Evolutionary conservation across 108 stramenopile genomes (phyloP).

Genomic region (Cylindrotheca closterium): DNA sequence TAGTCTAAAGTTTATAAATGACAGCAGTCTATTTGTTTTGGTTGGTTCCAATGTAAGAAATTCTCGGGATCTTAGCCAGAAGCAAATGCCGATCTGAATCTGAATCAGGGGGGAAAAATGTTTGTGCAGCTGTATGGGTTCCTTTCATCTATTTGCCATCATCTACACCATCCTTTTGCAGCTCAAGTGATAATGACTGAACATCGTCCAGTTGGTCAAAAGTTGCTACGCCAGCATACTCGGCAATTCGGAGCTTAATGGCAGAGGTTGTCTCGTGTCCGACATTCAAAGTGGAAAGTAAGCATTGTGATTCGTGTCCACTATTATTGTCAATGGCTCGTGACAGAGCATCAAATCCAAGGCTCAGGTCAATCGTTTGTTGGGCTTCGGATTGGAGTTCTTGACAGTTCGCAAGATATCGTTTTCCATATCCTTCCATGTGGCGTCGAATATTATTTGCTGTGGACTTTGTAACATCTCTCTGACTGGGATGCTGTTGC

Average conservation of each 20-base stretch:
- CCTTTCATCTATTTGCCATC: neutral
- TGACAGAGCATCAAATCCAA: neutral
- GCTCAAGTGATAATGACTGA: neutral
- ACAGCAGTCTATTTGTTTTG: too few species aligned
- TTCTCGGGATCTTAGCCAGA: too few species aligned
- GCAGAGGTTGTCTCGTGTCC: neutral
- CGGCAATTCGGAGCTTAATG: neutral
- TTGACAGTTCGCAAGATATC: neutral
- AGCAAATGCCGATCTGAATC: too few species aligned
- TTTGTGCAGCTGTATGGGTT: neutral
- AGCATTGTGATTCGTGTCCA: neutral
- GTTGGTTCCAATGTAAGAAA: too few species aligned
- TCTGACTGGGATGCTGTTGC: neutral
- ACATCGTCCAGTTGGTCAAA: neutral
- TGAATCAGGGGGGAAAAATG: too few species aligned
- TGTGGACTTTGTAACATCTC: neutral
- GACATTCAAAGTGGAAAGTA: neutral
- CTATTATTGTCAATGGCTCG: neutral
- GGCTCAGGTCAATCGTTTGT: neutral
- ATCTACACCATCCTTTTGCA: neutral
- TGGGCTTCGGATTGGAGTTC: neutral
- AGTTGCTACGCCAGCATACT: neutral
- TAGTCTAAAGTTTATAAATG: too few species aligned
- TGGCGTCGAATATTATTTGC: neutral
- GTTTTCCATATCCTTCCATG: neutral